A percentile compares a stretch with the other conserved stretches of the same genome.
phyloP scores from a whole-genome alignment of 305 asterid genomes.

The Fraxinus paxiana region DNA sequence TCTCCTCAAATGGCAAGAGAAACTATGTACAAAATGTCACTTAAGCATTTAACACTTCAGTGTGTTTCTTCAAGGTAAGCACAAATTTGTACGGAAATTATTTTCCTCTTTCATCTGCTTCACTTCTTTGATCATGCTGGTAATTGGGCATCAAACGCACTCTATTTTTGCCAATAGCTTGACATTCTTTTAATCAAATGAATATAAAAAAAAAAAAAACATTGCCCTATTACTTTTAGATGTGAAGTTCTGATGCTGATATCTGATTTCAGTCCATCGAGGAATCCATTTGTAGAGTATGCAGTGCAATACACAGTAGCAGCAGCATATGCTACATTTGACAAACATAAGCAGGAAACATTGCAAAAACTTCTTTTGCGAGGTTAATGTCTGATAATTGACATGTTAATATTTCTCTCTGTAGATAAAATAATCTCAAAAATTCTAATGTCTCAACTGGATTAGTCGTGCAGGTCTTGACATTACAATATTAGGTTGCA shows the following conservation, averaged over 20 bases:
- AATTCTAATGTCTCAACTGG: slow-evolving; percentile 35
- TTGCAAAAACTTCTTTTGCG: slow-evolving; percentile 59
- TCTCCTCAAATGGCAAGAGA: slow-evolving; percentile 97
- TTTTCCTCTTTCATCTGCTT: background rate
- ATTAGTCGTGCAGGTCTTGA: slow-evolving; percentile 78
- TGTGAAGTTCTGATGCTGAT: slow-evolving; percentile 22
- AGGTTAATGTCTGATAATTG: slow-evolving; percentile 55
- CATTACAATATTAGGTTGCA: slow-evolving; percentile 84
- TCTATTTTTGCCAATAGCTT: background rate
- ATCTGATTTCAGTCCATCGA: slow-evolving; percentile 55
- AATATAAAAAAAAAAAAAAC: background rate
- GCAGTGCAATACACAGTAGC: slow-evolving; percentile 83
- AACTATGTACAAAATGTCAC: slow-evolving; percentile 72
- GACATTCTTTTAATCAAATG: background rate
- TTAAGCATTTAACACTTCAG: slow-evolving; percentile 56
- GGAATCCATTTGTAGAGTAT: slow-evolving; percentile 86
- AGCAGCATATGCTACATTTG: slow-evolving; percentile 68
- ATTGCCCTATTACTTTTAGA: slow-evolving; percentile 9
- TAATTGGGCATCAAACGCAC: slow-evolving; percentile 1
- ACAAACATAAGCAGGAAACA: slow-evolving; percentile 45
- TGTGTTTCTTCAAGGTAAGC: slow-evolving; percentile 65
- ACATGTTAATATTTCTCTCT: slow-evolving; percentile 20
- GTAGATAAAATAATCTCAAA: slow-evolving; percentile 7
- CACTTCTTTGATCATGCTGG: background rate
- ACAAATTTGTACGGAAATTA: background rate